A percentile compares a stretch with the other conserved stretches of the same genome.
Evolutionary conservation across 257 asterid species (phyloP).

Genomic region (Coffea eugenioides): DNA sequence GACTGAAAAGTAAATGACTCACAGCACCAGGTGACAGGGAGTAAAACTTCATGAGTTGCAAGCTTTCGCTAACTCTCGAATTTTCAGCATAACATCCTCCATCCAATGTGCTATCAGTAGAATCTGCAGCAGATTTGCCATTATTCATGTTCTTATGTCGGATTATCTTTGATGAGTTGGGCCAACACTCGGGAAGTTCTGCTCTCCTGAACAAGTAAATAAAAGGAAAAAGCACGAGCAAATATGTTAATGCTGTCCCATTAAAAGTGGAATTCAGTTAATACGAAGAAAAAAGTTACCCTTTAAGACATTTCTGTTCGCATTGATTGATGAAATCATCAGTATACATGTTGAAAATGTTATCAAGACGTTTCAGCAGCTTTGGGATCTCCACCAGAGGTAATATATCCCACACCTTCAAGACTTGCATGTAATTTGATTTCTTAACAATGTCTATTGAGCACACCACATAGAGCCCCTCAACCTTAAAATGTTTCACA

Average conservation of each 20-base stretch:
- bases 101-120: slow-evolving; percentile 22
- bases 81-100: slow-evolving; percentile 43
- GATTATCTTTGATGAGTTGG: slow-evolving; percentile 26
- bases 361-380: slow-evolving; percentile 47
- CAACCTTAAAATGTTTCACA: slow-evolving; percentile 54
- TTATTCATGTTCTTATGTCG: slow-evolving; percentile 33
- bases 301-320: slow-evolving; percentile 39
- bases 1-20: slow-evolving; percentile 52
- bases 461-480: slow-evolving; percentile 44
- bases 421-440: slow-evolving; percentile 41
- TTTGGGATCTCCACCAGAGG: slow-evolving; percentile 44
- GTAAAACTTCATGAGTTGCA: slow-evolving; percentile 63
- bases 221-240: no score
- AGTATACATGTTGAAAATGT: slow-evolving; percentile 44
- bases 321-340: slow-evolving; percentile 50
- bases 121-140: slow-evolving; percentile 7
- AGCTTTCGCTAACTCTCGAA: slow-evolving; percentile 63
- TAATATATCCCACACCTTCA: slow-evolving; percentile 64
- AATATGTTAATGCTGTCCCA: no score
- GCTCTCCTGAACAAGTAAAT: slow-evolving; percentile 31
- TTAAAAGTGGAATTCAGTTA: no score
- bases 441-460: slow-evolving; percentile 48
- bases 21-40: slow-evolving; percentile 47
- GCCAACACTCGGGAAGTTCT: slow-evolving; percentile 63
- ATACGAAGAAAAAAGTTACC: slow-evolving; percentile 34